Evolutionary conservation across 2,329 filamentous ascomycete species (phyloP).

Genomic region (Penicillium paneum): DNA sequence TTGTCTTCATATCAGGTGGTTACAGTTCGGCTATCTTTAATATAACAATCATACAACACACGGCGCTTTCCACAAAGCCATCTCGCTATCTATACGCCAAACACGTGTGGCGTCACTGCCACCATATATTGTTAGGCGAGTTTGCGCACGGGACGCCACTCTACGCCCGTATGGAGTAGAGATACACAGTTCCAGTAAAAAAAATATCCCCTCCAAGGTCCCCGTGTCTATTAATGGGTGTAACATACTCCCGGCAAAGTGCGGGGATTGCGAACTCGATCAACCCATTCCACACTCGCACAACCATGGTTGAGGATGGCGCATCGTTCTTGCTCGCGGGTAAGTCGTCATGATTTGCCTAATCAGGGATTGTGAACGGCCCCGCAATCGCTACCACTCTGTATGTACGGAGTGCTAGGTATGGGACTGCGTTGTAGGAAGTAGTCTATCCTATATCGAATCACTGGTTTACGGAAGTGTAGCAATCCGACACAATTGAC

Average conservation of each 20-base stretch:
- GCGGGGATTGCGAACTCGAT: conserved; percentile 8
- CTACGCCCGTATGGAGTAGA: neutral
- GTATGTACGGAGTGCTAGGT: neutral
- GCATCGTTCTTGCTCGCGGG: neutral
- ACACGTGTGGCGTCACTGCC: neutral
- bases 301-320: conserved; percentile 6
- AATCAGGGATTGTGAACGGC: neutral
- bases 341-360: neutral
- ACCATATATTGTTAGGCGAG: neutral
- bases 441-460: too few relatives aligned
- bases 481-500: neutral
- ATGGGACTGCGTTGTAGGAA: neutral
- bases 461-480: neutral
- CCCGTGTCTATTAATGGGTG: neutral
- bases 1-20: neutral
- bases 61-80: neutral
- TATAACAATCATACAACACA: neutral
- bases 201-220: neutral
- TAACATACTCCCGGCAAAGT: conserved; percentile 10
- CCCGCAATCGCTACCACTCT: neutral
- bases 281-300: conserved; percentile 3
- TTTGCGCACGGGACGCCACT: conserved; percentile 1
- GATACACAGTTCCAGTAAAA: neutral
- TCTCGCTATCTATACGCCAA: neutral
- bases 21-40: neutral